Base-by-base conservation (phyloP, 2,329 filamentous ascomycete genomes). In the Arthrinium puccinioides region DNA sequence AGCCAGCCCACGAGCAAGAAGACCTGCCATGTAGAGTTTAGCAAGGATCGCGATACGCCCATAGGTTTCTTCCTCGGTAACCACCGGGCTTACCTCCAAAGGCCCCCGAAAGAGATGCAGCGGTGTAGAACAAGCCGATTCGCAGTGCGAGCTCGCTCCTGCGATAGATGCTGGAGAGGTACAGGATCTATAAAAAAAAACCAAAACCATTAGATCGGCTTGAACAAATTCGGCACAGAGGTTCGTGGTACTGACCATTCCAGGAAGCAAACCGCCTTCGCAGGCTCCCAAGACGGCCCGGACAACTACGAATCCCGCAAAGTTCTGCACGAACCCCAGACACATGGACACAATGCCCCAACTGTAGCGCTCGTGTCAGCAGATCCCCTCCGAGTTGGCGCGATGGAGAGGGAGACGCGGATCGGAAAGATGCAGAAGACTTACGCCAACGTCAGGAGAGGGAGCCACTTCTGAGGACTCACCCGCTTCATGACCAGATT, bases 81-180 rank as follows among this genome's bases (percentile, higher is more conserved):
- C 10, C 3, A n/a, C n/a, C n/a, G n/a, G n/a, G 43, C 53, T 25
- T 48, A 59, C 71, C 78, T 20, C 76, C 76, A 50, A 82, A 82
- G 1, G 77, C 77, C 3, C 78, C 77, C 0, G 76, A 79, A 5
- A 84, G 57, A 1, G 77, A 80, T 0, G 79, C 77, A 2, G 78
- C 76, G 1, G 77, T 82, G 52, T 82, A 84, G 49, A 84, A 83
- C 6, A 84, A 61, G 21, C 78, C 80, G 34, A 84, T 79, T 5
- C 80, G 66, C 25, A 82, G 55, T 0, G 76, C 75, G 43, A 82
- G 61, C 44, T 82, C 76, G 2, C 68, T 63, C 15, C 77, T 64
- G 14, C 67, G 72, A 48, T 83, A 79, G 44, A 84, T 70, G 6
- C 68, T 65, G 0, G 77, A 80, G 10, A 85, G 65, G 48, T 84